These are phyloP conservation scores for Fusarium aywerte DNA, from an alignment of 2,329 filamentous ascomycete genomes.

Conservation along the genomic window DNA sequence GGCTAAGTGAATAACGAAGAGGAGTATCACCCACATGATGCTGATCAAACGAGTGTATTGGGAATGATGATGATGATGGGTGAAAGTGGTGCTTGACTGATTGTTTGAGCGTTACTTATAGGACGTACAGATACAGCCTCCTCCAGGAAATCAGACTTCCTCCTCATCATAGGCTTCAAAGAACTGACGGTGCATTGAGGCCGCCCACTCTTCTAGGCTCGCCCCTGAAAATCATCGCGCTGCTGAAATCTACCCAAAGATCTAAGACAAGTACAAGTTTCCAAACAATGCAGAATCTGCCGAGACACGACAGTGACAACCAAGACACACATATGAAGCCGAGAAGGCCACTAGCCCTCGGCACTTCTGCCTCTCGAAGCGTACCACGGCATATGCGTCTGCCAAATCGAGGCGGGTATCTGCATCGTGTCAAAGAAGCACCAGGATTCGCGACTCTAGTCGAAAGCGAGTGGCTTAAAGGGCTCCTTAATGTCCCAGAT, in stretches of 20 bases:
- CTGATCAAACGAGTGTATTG: conserved; percentile 30
- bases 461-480: conserved; percentile 14
- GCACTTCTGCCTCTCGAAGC: conserved; percentile 10
- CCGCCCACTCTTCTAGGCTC: background rate
- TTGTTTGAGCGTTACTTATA: conserved; percentile 33
- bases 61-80: background rate
- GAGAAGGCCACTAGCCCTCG: conserved; percentile 8
- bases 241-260: background rate
- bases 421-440: conserved; percentile 24
- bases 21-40: conserved; percentile 40
- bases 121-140: background rate
- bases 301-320: conserved; percentile 27
- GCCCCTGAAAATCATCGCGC: background rate
- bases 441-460: conserved; percentile 21
- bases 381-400: conserved; percentile 24
- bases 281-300: conserved; percentile 33
- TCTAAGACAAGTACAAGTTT: background rate
- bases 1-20: conserved; percentile 13
- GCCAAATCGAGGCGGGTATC: conserved; percentile 35
- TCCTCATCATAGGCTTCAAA: background rate
- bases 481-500: conserved; percentile 31
- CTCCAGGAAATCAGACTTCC: background rate
- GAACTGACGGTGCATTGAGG: conserved; percentile 5
- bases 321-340: conserved; percentile 1
- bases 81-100: background rate